Percentiles rank a stretch among this genome's conserved stretches.
Evolutionary conservation across 306 rosid species (phyloP).

Genomic region (Cicer cuneatum): DNA sequence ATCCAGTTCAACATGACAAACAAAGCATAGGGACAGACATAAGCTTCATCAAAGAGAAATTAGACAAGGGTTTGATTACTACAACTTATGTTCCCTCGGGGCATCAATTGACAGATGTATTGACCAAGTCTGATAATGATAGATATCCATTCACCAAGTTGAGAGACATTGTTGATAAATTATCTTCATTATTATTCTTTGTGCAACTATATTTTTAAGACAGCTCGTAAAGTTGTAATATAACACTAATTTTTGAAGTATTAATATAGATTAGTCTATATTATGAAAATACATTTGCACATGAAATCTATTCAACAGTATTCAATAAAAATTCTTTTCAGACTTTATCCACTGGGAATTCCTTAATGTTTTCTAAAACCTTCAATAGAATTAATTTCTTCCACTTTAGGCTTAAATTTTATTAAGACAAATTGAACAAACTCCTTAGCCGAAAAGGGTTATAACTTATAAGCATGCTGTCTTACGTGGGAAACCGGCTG

Average conservation of each 20-base stretch:
- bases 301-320: background rate
- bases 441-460: conserved; percentile 28
- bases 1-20: conserved; percentile 23
- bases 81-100: background rate
- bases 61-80: conserved; percentile 9
- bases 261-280: background rate
- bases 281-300: background rate
- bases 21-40: background rate
- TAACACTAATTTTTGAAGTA: background rate
- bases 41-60: background rate
- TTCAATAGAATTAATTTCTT: conserved; percentile 4
- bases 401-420: conserved; percentile 16
- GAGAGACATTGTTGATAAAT: background rate
- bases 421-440: conserved; percentile 36
- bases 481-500: conserved; percentile 89
- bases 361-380: conserved; percentile 17
- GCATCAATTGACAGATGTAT: background rate
- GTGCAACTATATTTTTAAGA: background rate
- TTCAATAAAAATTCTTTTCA: background rate
- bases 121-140: background rate
- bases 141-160: conserved; percentile 1
- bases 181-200: background rate
- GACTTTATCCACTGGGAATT: conserved; percentile 22
- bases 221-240: background rate
- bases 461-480: conserved; percentile 34